Conservation (phyloP, 192 early-diverging fungal species). For the Oehlia diaphana region DNA sequence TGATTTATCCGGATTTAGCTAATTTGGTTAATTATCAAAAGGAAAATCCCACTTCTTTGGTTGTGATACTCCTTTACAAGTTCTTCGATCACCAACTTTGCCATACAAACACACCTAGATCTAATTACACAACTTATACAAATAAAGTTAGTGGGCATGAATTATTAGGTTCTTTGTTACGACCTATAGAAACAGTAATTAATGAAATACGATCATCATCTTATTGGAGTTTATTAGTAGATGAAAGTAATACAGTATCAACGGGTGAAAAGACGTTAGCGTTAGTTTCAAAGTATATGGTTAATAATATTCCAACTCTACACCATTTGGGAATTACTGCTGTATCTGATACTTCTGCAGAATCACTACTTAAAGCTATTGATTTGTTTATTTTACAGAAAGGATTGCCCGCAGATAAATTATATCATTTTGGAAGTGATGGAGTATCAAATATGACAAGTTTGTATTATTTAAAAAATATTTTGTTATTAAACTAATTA, state of each 20-base stretch:
- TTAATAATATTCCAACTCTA: background rate
- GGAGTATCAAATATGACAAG: too few relatives aligned
- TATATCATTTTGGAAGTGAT: too few relatives aligned
- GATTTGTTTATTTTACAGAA: too few relatives aligned
- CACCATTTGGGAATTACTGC: background rate
- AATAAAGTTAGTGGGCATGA: background rate
- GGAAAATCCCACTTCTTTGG: background rate
- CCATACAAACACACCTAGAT: background rate
- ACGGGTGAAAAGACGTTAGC: background rate
- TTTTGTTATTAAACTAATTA: too few relatives aligned
- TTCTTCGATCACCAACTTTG: background rate
- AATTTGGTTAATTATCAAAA: background rate
- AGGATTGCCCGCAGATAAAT: too few relatives aligned
- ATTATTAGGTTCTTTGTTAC: background rate
- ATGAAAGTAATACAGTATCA: background rate
- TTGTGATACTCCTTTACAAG: background rate
- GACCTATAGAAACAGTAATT: background rate
- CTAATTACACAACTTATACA: background rate
- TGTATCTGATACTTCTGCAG: background rate
- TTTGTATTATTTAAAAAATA: too few relatives aligned
- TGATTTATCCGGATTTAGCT: background rate
- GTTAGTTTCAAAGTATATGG: background rate
- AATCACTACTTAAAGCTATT: background rate
- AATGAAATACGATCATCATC: background rate
- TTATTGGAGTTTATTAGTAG: background rate